phyloP scores from a whole-genome alignment of 2,329 filamentous ascomycete genomes.

The Ophiostoma quercus region DNA sequence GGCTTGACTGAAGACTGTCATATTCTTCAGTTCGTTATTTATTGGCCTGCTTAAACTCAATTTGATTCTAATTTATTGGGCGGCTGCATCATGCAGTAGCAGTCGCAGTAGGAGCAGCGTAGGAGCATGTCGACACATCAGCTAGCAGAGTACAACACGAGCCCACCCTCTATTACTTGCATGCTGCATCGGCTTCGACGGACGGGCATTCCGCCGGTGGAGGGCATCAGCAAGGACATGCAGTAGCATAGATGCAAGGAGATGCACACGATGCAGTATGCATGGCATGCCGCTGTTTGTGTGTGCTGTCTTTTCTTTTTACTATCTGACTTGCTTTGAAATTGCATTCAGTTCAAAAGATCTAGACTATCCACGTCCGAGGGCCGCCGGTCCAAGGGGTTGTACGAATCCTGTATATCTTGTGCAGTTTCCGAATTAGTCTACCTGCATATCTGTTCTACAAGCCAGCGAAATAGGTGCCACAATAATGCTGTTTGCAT shows the following conservation, averaged over 20 bases:
- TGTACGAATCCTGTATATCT: neutral
- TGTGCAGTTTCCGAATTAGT: conserved; percentile 4
- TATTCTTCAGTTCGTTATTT: neutral
- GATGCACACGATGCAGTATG: neutral
- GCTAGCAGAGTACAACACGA: neutral
- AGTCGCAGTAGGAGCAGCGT: neutral
- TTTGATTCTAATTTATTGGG: neutral
- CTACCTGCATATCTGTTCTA: neutral
- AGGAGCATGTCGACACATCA: neutral
- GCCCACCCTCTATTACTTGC: neutral
- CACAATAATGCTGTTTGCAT: too few relatives aligned
- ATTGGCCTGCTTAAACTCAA: neutral
- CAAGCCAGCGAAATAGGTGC: neutral
- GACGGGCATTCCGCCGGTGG: neutral
- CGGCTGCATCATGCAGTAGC: conserved; percentile 1
- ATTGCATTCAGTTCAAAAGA: neutral
- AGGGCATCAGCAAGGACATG: neutral
- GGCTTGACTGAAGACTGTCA: neutral
- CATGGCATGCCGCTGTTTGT: neutral
- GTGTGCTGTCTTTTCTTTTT: neutral
- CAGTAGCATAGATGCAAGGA: conserved; percentile 1
- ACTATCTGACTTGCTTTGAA: neutral
- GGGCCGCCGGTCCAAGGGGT: neutral
- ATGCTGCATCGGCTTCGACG: neutral
- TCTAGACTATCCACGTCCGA: conserved; percentile 1